A percentile compares a stretch with the other conserved stretches of the same genome.
These are phyloP conservation scores for Dactylellina drechsleri DNA, from an alignment of 2,329 filamentous ascomycete species.

Conservation along the genomic window DNA sequence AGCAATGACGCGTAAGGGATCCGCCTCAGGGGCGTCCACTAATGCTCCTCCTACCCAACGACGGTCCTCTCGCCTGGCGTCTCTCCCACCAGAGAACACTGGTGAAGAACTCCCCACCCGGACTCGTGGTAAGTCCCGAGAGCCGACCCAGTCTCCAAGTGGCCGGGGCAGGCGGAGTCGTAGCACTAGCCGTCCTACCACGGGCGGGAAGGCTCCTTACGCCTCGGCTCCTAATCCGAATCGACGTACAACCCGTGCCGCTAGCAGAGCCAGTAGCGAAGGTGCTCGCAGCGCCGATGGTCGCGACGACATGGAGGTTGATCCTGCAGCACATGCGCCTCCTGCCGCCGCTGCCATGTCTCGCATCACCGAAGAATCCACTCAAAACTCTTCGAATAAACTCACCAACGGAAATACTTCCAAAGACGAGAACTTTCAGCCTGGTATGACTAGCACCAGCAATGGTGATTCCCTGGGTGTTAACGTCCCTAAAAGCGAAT, in stretches of 20 bases:
- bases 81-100: constrained; percentile 43
- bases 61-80: constrained; percentile 42
- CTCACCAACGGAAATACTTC: constrained; percentile 47
- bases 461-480: constrained; percentile 41
- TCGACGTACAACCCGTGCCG: constrained; percentile 38
- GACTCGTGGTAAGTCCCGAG: constrained; percentile 48
- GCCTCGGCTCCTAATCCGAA: constrained; percentile 57
- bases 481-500: constrained; percentile 17
- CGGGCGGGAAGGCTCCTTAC: constrained; percentile 57
- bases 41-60: constrained; percentile 29
- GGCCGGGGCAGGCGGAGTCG: constrained; percentile 59
- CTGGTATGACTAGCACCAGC: constrained; percentile 49
- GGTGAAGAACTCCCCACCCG: constrained; percentile 33
- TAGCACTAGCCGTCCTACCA: constrained; percentile 59
- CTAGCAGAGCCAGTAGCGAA: constrained; percentile 64
- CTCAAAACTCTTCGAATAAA: constrained; percentile 44
- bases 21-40: constrained; percentile 16
- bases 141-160: constrained; percentile 57
- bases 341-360: constrained; percentile 45
- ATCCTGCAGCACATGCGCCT: background rate
- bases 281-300: constrained; percentile 23
- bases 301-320: constrained; percentile 40
- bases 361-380: constrained; percentile 49
- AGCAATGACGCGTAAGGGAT: constrained; percentile 42
- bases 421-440: constrained; percentile 42